Base-by-base conservation (phyloP, 2,329 filamentous ascomycete species). In the Claviceps pusilla region DNA sequence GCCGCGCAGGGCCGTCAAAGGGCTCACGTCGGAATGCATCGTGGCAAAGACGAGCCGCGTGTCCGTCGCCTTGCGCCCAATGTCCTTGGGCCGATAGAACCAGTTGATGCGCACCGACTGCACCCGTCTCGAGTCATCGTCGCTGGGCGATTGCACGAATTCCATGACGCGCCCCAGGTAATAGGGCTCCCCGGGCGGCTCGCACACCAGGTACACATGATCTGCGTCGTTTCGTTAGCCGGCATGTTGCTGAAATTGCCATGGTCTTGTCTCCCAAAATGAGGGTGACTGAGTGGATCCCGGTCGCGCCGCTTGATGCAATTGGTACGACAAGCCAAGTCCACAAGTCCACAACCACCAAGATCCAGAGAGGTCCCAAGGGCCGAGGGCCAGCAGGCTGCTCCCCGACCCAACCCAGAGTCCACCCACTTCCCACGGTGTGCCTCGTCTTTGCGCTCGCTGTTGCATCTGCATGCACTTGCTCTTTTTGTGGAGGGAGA, bases 101-200 rank as follows among this genome's bases (percentile, higher is more conserved):
- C 93, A 98, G 72, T 98, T 98, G 65, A 97, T 87, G 61, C 90
- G 85, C 63, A 98, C 71, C 46, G 88, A 83, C 66, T 96, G 91
- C 59, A 98, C 83, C 1, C 86, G 84, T 56, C 82, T 80, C 54
- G 76, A 77, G 41, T 19, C 19, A 19, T 75, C 71, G 66, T 90
- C 80, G 65, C 91, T 71, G 63, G 90, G 82, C 64, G 78, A 73
- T 65, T 95, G 89, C 62, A 96, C 75, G 67, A 97, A 97, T 69
- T 98, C 91, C 93, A 98, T 98, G 68, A 98, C 93, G 62, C 93
- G 87, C 59, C 87, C 93, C 59, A 98, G 76, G 69, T 98, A 98
- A 73, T 98, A 98, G 54, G 93, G 93, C 71, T 98, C 93, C 53
- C 93, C 93, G 16, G 93, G 93, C 51, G 93, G 93, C 71, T 98